Evolutionary conservation across 768 basidiomycete species (phyloP), one percentile per base, ranked within the genome.

Genomic region (Hortiboletus flavorubellus): DNA sequence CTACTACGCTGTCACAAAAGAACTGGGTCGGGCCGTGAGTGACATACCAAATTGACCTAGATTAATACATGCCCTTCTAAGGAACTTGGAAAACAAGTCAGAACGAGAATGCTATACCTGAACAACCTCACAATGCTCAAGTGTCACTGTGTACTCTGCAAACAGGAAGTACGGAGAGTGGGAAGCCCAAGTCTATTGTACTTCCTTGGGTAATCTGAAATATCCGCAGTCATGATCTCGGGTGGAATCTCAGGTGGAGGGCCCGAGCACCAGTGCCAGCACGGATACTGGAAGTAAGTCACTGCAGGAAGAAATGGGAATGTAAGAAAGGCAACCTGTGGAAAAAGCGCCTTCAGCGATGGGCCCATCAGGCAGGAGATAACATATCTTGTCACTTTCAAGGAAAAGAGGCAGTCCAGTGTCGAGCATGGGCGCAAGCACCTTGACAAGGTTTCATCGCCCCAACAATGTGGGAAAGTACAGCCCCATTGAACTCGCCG

Each of bases 141-240:
- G 83, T 0, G 80, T 80, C 1, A 68, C 56, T 2, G 55, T 37
- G 64, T 87, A 87, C 31, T 67, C 57, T 4, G 67, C 75, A 6
- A 73, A 73, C 1, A 85, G 71, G 53, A 75, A 78, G 65, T 79
- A 87, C 0, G 87, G 87, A 30, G 85, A 77, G 60, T 86, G 86
- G 37, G 80, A 75, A 11, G 77, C 83, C 86, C 85, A 87, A 2
- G 75, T 68, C 30, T 64, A 68, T 10, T 69, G 59, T 9, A 73
- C 49, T 15, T 59, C 55, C 58, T 65, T 57, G 33, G 66, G 60
- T 18, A 69, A 30, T 14, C 46, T 51, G 26, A 26, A 21, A 55
- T 1, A 4, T 42, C 44, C 9, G 29, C n/a, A 4, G 42, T 31
- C n/a, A 46, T 16, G 34, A 37, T 16, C 31, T 45, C 37, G 14